Base-by-base conservation (phyloP, 2,329 filamentous ascomycete genomes). In the Sarocladium strictum region DNA sequence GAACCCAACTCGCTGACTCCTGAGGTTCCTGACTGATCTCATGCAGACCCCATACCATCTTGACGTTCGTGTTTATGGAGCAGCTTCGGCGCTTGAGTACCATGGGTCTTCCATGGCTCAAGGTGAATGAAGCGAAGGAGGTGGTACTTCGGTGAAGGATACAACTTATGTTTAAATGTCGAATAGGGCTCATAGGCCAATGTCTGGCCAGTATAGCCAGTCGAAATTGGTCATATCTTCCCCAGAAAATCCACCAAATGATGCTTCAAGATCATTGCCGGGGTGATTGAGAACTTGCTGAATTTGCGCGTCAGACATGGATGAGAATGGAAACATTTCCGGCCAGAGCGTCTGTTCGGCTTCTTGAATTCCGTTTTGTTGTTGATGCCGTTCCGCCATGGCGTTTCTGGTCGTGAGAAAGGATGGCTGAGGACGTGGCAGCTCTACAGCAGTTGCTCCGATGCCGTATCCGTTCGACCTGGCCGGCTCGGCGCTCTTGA, bases 271-370 rank as follows among this genome's bases (percentile, higher is more conserved):
- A 15, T 78, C 77, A 24, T 82, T 78, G 3, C 79, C 82, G 1
- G 83, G 80, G 58, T 81, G 78, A 61, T 84, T 85, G 26, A 87
- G 75, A 3, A 84, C 81, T 58, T 86, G 82, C 4, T 82, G 76
- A 47, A 87, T 84, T 63, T 88, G 83, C 56, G 85, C 78, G 55
- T 86, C 83, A 1, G 84, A 87, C 85, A 88, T 88, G 29, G 82
- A 74, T 2, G 83, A 86, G 64, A 87, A 85, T 23, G 83, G 81
- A 21, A 86, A 61, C 3, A 79, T 74, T 57, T 81, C 77, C 0
- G 73, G 64, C 73, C 76, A 78, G 9, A 75, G 53, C 11, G n/a
- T 40, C 9, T 38, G 33, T 7, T 38, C 11, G 7, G 32, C 9
- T 29, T 3, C 33, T 2, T 32, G 35, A 7, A 38, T 12, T n/a